phyloP scores from a whole-genome alignment of 305 asterid species.

The Fraxinus platypoda region DNA sequence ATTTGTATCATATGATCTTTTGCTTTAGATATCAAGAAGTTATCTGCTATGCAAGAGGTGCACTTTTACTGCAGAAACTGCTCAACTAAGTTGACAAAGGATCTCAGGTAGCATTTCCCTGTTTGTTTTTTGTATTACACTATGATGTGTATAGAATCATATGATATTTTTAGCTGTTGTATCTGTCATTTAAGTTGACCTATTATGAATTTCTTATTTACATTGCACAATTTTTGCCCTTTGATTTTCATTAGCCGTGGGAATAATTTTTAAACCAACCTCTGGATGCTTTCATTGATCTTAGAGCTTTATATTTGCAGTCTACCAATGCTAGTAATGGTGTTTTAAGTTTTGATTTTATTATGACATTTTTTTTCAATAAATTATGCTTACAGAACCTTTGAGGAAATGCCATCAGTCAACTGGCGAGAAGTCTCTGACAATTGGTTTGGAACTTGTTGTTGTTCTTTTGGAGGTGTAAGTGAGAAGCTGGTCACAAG shows the following conservation, averaged over 20 bases:
- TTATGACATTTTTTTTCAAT: not conserved
- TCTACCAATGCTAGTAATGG: not conserved
- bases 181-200: not conserved
- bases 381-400: constrained; percentile 38
- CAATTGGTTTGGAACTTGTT: constrained; percentile 97
- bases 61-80: constrained; percentile 86
- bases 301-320: constrained; percentile 1
- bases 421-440: constrained; percentile 92
- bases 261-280: not conserved
- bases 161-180: not conserved
- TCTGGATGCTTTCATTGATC: not conserved
- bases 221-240: not conserved
- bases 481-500: constrained; percentile 74
- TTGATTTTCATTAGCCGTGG: not conserved
- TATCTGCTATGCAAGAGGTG: constrained; percentile 68
- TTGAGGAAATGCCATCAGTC: constrained; percentile 88
- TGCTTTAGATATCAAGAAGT: constrained; percentile 58
- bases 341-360: not conserved
- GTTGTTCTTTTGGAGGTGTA: constrained; percentile 89
- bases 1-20: constrained; percentile 3
- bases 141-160: constrained; percentile 11
- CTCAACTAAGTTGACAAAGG: constrained; percentile 62
- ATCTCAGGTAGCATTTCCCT: constrained; percentile 56
- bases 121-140: not conserved
- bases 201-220: not conserved